A percentile compares a stretch with the other conserved stretches of the same genome.
These are phyloP conservation scores for Eimeria acervulina DNA, from an alignment of 169 alveolate genomes.

Conservation along the genomic window DNA sequence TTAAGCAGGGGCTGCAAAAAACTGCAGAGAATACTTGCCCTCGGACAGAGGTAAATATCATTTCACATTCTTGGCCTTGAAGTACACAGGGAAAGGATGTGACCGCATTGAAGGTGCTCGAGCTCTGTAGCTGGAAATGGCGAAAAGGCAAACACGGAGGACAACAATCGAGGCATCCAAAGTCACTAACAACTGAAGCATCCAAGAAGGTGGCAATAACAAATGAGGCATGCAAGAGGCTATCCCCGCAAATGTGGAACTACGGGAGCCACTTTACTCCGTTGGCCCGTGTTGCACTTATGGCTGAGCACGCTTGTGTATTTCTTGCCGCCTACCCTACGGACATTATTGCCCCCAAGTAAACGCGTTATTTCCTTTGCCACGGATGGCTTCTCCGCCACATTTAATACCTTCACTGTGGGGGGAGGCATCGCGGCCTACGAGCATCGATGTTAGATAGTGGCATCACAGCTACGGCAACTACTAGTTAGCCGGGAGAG, in stretches of 20 bases:
- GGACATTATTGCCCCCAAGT: conserved; percentile 58
- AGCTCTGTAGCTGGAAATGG: conserved; percentile 58
- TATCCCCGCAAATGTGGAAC: neutral
- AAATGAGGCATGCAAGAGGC: no score
- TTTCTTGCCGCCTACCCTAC: conserved; percentile 21
- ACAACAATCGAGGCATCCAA: neutral
- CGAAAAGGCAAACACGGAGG: neutral
- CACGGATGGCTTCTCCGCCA: conserved; percentile 87
- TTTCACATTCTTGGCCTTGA: conserved; percentile 73
- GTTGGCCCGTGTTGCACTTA: neutral
- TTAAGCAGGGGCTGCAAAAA: neutral
- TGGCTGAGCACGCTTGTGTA: neutral
- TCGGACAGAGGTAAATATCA: conserved; percentile 84
- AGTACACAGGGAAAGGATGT: conserved; percentile 50
- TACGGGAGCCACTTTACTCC: neutral
- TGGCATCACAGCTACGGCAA: conserved; percentile 35
- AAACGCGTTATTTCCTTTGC: conserved; percentile 83
- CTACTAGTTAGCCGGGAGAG: neutral
- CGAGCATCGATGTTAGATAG: conserved; percentile 8
- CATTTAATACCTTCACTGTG: conserved; percentile 78
- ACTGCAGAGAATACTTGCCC: conserved; percentile 48
- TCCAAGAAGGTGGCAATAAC: no score
- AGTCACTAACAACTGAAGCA: no score
- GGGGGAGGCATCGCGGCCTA: conserved; percentile 75
- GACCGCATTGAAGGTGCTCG: conserved; percentile 84